phyloP scores from a whole-genome alignment of 192 early-diverging fungal species.

The Backusella australiensis region DNA sequence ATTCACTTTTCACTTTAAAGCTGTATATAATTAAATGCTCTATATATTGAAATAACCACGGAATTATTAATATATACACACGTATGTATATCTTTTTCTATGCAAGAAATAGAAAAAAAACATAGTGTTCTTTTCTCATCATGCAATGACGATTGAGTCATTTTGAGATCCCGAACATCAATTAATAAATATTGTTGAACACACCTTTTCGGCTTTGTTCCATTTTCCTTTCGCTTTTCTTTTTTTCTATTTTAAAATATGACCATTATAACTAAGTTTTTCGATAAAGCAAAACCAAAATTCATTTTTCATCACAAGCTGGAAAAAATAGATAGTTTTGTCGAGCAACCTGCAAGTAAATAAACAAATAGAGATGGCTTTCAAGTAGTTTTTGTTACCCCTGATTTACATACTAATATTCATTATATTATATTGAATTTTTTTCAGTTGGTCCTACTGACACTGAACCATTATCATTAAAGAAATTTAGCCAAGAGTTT shows the following conservation, averaged over 20 bases:
- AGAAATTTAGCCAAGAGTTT: not conserved
- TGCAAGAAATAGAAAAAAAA: not conserved
- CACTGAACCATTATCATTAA: not conserved
- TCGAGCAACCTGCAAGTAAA: not conserved
- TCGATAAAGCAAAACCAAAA: constrained; percentile 21
- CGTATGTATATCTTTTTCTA: not conserved
- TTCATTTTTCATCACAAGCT: not conserved
- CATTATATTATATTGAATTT: not conserved
- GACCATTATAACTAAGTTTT: constrained; percentile 9
- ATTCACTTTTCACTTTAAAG: not conserved
- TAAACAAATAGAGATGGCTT: not conserved
- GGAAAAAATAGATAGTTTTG: not conserved
- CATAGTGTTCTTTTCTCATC: not conserved
- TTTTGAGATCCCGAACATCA: not conserved
- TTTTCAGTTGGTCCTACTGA: constrained; percentile 8
- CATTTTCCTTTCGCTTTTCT: not conserved
- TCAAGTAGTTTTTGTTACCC: not conserved
- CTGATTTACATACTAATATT: not conserved
- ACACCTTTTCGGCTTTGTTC: not conserved
- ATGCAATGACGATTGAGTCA: not conserved
- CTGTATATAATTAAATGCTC: not conserved
- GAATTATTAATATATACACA: not conserved
- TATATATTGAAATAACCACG: not conserved
- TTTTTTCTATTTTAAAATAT: not conserved
- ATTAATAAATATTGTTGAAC: not conserved